Base-by-base conservation (phyloP, 331 rosid genomes). In the Ulmus americana region DNA sequence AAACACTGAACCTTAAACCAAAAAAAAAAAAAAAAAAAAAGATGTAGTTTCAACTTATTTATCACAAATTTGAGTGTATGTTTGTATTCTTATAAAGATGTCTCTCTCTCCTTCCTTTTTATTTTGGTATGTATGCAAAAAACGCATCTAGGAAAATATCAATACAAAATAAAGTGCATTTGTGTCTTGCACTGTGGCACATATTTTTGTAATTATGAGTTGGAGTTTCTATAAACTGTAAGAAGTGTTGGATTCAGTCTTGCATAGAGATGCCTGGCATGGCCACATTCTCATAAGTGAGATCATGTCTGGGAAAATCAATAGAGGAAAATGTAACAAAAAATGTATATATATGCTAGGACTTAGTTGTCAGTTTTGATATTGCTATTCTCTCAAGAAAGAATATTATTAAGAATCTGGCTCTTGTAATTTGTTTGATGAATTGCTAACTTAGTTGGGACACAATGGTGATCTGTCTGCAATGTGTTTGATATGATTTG, bases 401-500 rank as follows among this genome's bases (percentile, higher is more conserved):
- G 3, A 55, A 10, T 40, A 61, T 6, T 61, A 9, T 59, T 35
- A 44, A 0, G 41, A 61, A 43, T 61, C 39, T 55, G 39, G 58
- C 15, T 42, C 39, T 16, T 41, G 4, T 35, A 16, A 42, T 59
- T 8, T 16, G 35, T 59, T 20, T 1, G 35, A 45, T 61, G 20
- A 38, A 44, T 43, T 28, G 14, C 5, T 61, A 5, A 44, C 20
- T 20, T 10, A 18, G 45, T 45, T 20, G 58, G 53, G 8, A 44
- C 16, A 39, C 42, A 74, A 14, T 46, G 16, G 13, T 14, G 49
- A 64, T 68, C 65, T 80, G 41, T 42, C 18, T n/a, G 52, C 63
- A 67, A 50, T 81, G 55, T 61, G 43, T 28, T 48, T 68, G 18
- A 70, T 56, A 55, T 28, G 57, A 41, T 65, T 76, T 67, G 13